Percentiles rank a stretch among this genome's conserved stretches.
Conservation (phyloP, 2,329 filamentous ascomycete genomes). For the Cercospora sp. region DNA sequence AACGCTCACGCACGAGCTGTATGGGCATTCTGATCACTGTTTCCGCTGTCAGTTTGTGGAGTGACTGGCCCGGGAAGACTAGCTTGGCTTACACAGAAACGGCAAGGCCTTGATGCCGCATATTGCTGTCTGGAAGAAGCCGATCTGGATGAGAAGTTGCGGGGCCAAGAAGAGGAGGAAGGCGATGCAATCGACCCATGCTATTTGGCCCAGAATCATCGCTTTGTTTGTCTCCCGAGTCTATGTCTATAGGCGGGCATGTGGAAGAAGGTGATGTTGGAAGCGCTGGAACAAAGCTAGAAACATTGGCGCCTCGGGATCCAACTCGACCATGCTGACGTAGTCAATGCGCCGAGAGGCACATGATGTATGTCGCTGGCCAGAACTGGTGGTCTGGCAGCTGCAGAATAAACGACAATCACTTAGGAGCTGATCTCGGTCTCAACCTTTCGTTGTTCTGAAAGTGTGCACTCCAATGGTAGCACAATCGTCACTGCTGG, state of each 20-base stretch:
- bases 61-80: no score
- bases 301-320: constrained; percentile 7
- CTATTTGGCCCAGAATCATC: constrained; percentile 75
- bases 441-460: not conserved
- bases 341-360: not conserved
- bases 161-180: constrained; percentile 71
- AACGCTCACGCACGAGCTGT: constrained; percentile 60
- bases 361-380: not conserved
- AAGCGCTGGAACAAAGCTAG: constrained; percentile 5
- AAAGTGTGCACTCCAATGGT: not conserved
- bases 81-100: constrained; percentile 61
- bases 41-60: not conserved
- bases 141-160: constrained; percentile 69
- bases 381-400: not conserved
- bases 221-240: constrained; percentile 4
- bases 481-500: not conserved
- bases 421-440: not conserved
- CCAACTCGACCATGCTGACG: constrained; percentile 10
- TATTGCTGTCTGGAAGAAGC: constrained; percentile 58
- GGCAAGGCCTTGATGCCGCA: constrained; percentile 66
- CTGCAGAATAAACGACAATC: not conserved
- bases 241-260: not conserved
- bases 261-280: constrained; percentile 9
- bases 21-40: constrained; percentile 61
- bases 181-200: constrained; percentile 71